Evolutionary conservation across 495 filamentous ascomycete species (phyloP), one percentile per base, ranked within the genome.

Genomic region (Penicillium silybi): DNA sequence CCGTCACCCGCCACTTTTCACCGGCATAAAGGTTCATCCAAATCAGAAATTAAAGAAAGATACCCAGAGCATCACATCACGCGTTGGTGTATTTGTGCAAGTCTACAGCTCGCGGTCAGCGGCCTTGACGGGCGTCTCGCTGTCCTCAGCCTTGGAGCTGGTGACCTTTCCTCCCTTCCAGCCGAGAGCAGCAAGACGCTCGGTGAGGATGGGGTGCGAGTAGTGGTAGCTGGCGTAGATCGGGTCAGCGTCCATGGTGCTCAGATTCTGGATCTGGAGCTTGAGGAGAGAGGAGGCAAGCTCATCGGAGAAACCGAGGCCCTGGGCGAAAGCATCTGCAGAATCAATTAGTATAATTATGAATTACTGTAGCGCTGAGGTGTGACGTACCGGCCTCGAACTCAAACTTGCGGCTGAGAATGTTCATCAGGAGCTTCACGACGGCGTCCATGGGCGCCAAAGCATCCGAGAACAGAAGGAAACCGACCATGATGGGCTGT

Each of bases 161-260:
- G 69, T 70, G 57, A 81, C 80, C 69, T 84, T 79, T 40, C 79
- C 77, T 44, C 80, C 77, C 62, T 80, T 82, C 91, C 91, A 97
- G 53, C 88, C 85, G 26, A 98, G 76, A 0, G 92, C 93, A 72
- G 85, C 89, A 57, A 98, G 75, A 56, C 93, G 82, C 79, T 98
- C 95, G 7, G 91, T 85, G 48, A 98, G 80, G 57, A 97, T 97
- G 1, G 93, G 93, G 71, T 98, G 93, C 7, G 91, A 96, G 80
- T 92, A 96, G 74, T 97, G 89, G 75, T 97, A 98, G 75, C 85
- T 92, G 22, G 95, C 91, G 69, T 96, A 98, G 75, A 96, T 80
- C 87, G 87, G 95, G 68, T 98, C 95, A 37, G 93, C 93, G 67
- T 98, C 95, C 92, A 97, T 97, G 50, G 88, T 95, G 73, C 89